Conservation (phyloP, 2,329 filamentous ascomycete genomes). For the Neonectria punicea region DNA sequence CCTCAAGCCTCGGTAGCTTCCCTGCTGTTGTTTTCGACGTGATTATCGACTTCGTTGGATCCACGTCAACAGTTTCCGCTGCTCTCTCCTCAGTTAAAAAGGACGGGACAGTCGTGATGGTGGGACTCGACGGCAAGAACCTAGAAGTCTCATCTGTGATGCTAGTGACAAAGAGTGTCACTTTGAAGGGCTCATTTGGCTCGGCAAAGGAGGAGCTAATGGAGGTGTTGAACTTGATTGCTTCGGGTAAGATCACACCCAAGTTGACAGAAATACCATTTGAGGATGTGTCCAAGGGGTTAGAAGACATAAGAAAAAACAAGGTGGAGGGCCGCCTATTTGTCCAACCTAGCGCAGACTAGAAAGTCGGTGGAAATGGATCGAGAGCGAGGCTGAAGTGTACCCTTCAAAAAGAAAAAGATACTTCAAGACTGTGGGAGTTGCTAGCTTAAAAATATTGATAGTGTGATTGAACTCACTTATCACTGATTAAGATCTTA, state of each 20-base stretch:
- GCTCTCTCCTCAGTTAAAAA: background rate
- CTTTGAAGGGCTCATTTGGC: constrained; percentile 19
- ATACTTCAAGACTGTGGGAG: too few relatives aligned
- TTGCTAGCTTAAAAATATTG: too few relatives aligned
- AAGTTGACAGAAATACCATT: constrained; percentile 22
- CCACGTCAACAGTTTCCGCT: background rate
- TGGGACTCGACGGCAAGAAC: constrained; percentile 12
- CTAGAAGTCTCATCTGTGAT: constrained; percentile 7
- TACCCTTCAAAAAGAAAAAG: too few relatives aligned
- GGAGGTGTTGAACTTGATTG: constrained; percentile 18
- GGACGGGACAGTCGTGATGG: constrained; percentile 16
- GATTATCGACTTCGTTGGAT: constrained; percentile 15
- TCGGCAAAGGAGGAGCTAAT: constrained; percentile 18
- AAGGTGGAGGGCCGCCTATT: constrained; percentile 20
- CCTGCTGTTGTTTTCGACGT: constrained; percentile 5
- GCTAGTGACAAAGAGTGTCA: constrained; percentile 21
- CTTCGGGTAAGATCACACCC: constrained; percentile 11
- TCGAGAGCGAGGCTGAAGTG: too few relatives aligned
- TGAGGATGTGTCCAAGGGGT: constrained; percentile 12
- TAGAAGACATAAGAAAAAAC: constrained; percentile 10
- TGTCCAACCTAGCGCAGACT: constrained; percentile 8
- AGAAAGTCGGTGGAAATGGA: background rate
- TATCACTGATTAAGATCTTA: too few relatives aligned
- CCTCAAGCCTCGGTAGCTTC: constrained; percentile 5
- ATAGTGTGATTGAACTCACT: too few relatives aligned